These are phyloP conservation scores for Aspergillus uvarum DNA, from an alignment of 2,329 filamentous ascomycete genomes.

Conservation along the genomic window DNA sequence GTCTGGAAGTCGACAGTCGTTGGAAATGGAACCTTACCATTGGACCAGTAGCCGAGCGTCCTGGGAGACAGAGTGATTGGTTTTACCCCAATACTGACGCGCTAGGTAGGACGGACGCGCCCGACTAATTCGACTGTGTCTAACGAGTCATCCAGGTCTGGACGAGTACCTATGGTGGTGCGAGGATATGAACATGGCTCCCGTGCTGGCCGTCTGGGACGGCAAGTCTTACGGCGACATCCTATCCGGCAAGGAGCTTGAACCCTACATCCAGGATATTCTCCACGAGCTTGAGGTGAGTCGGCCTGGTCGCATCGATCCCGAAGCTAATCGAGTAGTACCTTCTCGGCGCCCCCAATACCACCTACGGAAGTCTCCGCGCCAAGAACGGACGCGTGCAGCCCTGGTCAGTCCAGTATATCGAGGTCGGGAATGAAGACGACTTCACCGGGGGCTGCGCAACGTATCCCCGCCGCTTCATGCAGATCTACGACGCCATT, in stretches of 20 bases:
- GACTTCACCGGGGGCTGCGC: slow-evolving; percentile 54
- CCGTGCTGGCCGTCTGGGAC: slow-evolving; percentile 58
- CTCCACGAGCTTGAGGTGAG: slow-evolving; percentile 59
- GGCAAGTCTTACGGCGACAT: slow-evolving; percentile 57
- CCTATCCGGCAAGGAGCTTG: slow-evolving; percentile 49
- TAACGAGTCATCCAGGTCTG: slow-evolving; percentile 12
- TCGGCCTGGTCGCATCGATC: not conserved
- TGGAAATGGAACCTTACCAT: slow-evolving; percentile 47
- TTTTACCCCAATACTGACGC: slow-evolving; percentile 62
- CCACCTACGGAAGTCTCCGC: slow-evolving; percentile 58
- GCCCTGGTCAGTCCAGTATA: slow-evolving; percentile 59
- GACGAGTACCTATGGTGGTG: slow-evolving; percentile 63
- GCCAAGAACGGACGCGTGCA: slow-evolving; percentile 59
- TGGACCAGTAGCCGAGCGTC: slow-evolving; percentile 45
- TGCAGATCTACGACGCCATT: slow-evolving; percentile 60
- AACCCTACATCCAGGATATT: slow-evolving; percentile 59
- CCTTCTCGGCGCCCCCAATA: slow-evolving; percentile 54
- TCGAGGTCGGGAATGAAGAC: slow-evolving; percentile 69
- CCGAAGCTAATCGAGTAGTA: slow-evolving; percentile 39
- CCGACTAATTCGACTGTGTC: not conserved
- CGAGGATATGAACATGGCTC: slow-evolving; percentile 59
- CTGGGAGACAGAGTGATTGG: slow-evolving; percentile 58
- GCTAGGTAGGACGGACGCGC: slow-evolving; percentile 43
- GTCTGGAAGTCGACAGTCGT: slow-evolving; percentile 29
- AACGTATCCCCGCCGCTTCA: slow-evolving; percentile 57